Conservation (phyloP, 2,329 filamentous ascomycete species). For the Arthroderma sp. region DNA sequence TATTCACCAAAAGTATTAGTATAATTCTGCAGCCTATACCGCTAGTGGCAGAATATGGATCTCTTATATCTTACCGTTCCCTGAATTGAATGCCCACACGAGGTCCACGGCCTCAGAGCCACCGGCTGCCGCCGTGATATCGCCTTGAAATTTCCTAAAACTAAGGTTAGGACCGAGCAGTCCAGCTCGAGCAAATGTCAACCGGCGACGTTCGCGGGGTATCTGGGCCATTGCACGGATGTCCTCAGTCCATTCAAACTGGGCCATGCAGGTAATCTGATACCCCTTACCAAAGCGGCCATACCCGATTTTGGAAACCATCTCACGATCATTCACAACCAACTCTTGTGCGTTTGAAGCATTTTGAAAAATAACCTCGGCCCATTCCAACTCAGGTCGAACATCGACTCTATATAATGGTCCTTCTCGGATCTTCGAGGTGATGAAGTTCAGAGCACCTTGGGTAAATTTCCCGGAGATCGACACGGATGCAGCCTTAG, state of each 20-base stretch:
- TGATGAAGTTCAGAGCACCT: constrained; percentile 17
- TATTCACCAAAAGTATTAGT: constrained; percentile 9
- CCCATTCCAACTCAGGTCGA: constrained; percentile 17
- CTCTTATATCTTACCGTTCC: constrained; percentile 25
- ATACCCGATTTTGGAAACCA: constrained; percentile 16
- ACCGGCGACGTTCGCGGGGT: constrained; percentile 26
- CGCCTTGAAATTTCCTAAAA: constrained; percentile 22
- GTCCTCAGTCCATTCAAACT: constrained; percentile 23
- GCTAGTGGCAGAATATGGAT: neutral
- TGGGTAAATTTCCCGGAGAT: constrained; percentile 13
- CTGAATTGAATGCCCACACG: constrained; percentile 30
- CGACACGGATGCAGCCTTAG: constrained; percentile 19
- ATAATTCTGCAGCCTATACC: neutral
- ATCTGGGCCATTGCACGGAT: constrained; percentile 23
- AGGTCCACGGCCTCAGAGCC: constrained; percentile 27
- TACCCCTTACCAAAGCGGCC: constrained; percentile 23
- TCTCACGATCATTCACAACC: constrained; percentile 19
- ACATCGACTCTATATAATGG: constrained; percentile 27
- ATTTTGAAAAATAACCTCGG: constrained; percentile 27
- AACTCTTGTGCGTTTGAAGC: constrained; percentile 24
- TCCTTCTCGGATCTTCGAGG: constrained; percentile 26
- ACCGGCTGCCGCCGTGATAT: constrained; percentile 20
- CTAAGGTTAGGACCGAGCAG: constrained; percentile 24
- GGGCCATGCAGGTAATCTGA: constrained; percentile 17
- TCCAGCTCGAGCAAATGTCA: constrained; percentile 28